phyloP scores from a whole-genome alignment of 495 filamentous ascomycete genomes.

The Cairneyella variabilis region DNA sequence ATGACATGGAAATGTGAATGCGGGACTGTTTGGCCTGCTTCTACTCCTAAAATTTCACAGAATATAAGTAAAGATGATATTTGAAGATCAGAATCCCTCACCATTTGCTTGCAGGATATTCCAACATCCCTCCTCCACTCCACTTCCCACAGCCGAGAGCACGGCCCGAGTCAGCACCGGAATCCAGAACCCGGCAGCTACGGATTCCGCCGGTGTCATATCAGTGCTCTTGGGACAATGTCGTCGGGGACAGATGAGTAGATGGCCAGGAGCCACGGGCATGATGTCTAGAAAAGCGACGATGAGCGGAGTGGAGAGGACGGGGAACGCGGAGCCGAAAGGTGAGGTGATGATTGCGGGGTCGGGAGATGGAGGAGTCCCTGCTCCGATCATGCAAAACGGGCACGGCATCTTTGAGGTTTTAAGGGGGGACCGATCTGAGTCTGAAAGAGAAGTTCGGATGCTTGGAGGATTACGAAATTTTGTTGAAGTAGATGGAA shows the following conservation, averaged over 20 bases:
- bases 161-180: neutral
- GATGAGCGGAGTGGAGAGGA: neutral
- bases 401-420: neutral
- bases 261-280: neutral
- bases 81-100: no score
- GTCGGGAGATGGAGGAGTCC: neutral
- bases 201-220: neutral
- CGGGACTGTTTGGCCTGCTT: slow-evolving; percentile 6
- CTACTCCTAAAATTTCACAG: no score
- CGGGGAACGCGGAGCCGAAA: neutral
- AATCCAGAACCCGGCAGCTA: neutral
- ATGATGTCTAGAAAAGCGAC: neutral
- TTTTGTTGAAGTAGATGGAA: no score
- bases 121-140: neutral
- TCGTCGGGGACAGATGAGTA: neutral
- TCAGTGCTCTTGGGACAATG: neutral
- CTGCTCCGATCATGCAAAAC: neutral
- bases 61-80: no score
- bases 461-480: no score
- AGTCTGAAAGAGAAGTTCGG: no score
- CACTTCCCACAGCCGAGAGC: neutral
- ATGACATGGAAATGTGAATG: slow-evolving; percentile 6
- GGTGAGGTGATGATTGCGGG: neutral
- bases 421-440: no score
- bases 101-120: slow-evolving; percentile 3